Evolutionary conservation across 2,329 filamentous ascomycete species (phyloP).

Genomic region (Metarhizium anisopliae): DNA sequence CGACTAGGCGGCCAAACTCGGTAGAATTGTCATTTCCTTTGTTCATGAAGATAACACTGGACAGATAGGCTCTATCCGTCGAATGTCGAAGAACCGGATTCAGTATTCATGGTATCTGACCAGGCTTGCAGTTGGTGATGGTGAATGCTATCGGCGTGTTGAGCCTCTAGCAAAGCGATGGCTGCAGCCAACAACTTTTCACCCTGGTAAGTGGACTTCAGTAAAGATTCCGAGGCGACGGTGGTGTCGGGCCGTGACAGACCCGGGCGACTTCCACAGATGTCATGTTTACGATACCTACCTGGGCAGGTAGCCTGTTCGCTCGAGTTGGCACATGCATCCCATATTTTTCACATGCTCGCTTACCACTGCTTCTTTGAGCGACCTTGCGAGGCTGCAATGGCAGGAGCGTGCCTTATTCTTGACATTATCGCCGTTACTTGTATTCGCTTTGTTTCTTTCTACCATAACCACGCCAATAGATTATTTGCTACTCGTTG

Average conservation of each 20-base stretch:
- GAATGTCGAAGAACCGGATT: not conserved
- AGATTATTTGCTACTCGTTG: not conserved
- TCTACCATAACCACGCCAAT: not conserved
- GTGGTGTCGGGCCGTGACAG: not conserved
- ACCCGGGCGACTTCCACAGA: not conserved
- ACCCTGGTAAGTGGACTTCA: not conserved
- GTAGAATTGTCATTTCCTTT: slow-evolving; percentile 1
- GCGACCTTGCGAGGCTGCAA: not conserved
- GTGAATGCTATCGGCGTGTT: not conserved
- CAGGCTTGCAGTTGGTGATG: not conserved
- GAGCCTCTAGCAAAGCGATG: not conserved
- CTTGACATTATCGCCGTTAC: not conserved
- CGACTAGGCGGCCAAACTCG: not conserved
- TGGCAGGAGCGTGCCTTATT: slow-evolving; percentile 4
- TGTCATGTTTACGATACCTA: not conserved
- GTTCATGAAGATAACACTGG: not conserved
- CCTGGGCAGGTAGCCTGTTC: not conserved
- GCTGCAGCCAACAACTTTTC: not conserved
- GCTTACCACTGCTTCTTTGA: slow-evolving; percentile 8
- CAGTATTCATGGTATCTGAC: no score
- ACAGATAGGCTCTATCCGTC: not conserved
- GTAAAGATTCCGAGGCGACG: not conserved
- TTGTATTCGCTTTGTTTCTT: not conserved
- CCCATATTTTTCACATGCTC: not conserved
- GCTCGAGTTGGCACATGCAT: not conserved